These are phyloP conservation scores for Sinapis alba DNA, from an alignment of 441 rosid species.

Conservation along the genomic window DNA sequence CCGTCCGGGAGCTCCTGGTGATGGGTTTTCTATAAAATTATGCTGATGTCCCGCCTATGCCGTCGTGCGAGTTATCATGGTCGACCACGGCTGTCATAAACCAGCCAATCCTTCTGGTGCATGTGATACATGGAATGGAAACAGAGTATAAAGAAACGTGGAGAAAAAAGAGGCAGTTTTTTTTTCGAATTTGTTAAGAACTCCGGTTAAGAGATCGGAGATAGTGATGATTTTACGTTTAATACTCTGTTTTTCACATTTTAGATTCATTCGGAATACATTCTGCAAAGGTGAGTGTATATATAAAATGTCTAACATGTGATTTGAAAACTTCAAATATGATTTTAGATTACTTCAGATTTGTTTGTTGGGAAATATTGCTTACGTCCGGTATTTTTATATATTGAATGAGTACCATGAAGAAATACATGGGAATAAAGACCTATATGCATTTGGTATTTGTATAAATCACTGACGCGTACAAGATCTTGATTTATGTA, in stretches of 20 bases:
- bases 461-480: too few relatives aligned
- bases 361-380: constrained; percentile 7
- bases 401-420: not conserved
- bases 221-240: too few relatives aligned
- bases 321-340: constrained; percentile 3
- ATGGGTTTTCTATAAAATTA: not conserved
- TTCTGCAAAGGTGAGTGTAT: not conserved
- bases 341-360: not conserved
- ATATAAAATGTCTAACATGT: constrained; percentile 4
- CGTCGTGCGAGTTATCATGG: too few relatives aligned
- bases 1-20: not conserved
- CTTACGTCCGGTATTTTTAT: not conserved
- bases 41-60: not conserved
- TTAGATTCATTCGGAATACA: not conserved
- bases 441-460: not conserved
- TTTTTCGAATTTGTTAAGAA: not conserved
- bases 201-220: too few relatives aligned
- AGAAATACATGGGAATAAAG: not conserved
- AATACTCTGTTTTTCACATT: not conserved
- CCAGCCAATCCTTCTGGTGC: not conserved
- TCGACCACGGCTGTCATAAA: not conserved
- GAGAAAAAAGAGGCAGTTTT: not conserved
- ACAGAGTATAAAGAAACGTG: not conserved
- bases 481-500: not conserved
- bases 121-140: not conserved